phyloP scores from a whole-genome alignment of 768 basidiomycete genomes.

The Boletus sp. region DNA sequence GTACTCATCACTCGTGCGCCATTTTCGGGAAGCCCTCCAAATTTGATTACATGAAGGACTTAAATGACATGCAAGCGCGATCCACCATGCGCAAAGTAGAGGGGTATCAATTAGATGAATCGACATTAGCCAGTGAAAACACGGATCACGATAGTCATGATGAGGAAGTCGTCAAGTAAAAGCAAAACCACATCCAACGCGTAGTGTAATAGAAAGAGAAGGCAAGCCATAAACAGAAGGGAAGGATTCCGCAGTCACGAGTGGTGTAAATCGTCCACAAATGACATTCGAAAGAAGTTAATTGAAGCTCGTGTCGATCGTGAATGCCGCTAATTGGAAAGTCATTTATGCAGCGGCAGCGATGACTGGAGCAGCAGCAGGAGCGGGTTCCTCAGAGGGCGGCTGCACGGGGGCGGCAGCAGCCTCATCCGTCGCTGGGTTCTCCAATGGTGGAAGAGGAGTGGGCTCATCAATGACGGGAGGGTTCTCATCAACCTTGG shows the following conservation, averaged over 20 bases:
- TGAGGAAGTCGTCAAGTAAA: slow-evolving; percentile 57
- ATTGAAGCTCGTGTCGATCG: slow-evolving; percentile 47
- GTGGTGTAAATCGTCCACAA: slow-evolving; percentile 36
- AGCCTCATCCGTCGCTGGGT: slow-evolving; percentile 57
- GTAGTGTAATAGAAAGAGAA: slow-evolving; percentile 40
- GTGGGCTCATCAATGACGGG: slow-evolving; percentile 84
- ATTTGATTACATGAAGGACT: slow-evolving; percentile 34
- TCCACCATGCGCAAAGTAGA: slow-evolving; percentile 30
- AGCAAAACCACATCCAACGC: slow-evolving; percentile 60
- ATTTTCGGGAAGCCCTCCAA: slow-evolving; percentile 13
- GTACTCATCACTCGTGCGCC: background rate
- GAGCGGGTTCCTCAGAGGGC: slow-evolving; percentile 37
- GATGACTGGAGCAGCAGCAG: slow-evolving; percentile 64
- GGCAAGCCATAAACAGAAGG: slow-evolving; percentile 35
- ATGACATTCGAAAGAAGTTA: slow-evolving; percentile 38
- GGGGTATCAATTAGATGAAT: slow-evolving; percentile 63
- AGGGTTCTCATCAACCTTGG: slow-evolving; percentile 87
- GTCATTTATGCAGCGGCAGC: slow-evolving; percentile 73
- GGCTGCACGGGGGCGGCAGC: slow-evolving; percentile 33
- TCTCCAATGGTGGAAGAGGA: slow-evolving; percentile 82
- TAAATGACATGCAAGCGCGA: slow-evolving; percentile 33
- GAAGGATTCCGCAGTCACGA: slow-evolving; percentile 38
- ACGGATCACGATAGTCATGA: slow-evolving; percentile 64
- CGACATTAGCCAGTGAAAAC: slow-evolving; percentile 66
- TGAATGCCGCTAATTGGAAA: slow-evolving; percentile 23